Evolutionary conservation across 1,139 yeast genomes (phyloP).

Genomic region (Pichia sp.): DNA sequence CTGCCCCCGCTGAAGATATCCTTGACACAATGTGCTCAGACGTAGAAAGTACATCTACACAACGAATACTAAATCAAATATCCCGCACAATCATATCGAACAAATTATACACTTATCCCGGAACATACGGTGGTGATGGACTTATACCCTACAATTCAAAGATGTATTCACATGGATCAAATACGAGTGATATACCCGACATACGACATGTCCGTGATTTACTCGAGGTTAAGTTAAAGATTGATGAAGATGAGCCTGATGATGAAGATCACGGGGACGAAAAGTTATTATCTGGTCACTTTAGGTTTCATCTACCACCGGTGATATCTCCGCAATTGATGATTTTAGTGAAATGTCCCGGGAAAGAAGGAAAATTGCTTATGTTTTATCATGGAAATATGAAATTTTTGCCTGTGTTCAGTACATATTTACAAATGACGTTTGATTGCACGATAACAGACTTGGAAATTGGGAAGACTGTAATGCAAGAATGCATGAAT

Average conservation of each 20-base stretch:
- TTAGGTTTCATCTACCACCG: slow-evolving; percentile 25
- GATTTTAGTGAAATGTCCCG: slow-evolving; percentile 20
- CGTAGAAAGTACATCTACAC: slow-evolving; percentile 4
- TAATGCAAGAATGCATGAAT: slow-evolving; percentile 17
- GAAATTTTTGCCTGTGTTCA: slow-evolving; percentile 20
- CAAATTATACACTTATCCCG: slow-evolving; percentile 15
- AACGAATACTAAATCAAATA: slow-evolving; percentile 9
- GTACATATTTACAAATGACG: slow-evolving; percentile 21
- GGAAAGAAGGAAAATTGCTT: slow-evolving; percentile 14
- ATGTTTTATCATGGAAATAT: slow-evolving; percentile 23
- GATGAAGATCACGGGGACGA: not conserved
- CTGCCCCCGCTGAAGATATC: slow-evolving; percentile 7
- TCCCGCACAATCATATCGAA: slow-evolving; percentile 17
- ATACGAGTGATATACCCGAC: slow-evolving; percentile 20
- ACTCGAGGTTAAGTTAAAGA: slow-evolving; percentile 22
- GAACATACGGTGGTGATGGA: slow-evolving; percentile 2
- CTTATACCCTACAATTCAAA: slow-evolving; percentile 21
- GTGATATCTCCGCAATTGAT: slow-evolving; percentile 25
- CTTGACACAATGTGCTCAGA: slow-evolving; percentile 24
- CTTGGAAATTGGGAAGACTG: slow-evolving; percentile 16
- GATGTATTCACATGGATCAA: slow-evolving; percentile 20
- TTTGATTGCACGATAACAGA: slow-evolving; percentile 24
- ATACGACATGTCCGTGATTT: slow-evolving; percentile 19
- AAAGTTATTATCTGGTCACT: slow-evolving; percentile 22
- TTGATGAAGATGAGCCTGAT: slow-evolving; percentile 13